These are phyloP conservation scores for Leishmania tropica DNA, from an alignment of 208 protist species.

Conservation along the genomic window DNA sequence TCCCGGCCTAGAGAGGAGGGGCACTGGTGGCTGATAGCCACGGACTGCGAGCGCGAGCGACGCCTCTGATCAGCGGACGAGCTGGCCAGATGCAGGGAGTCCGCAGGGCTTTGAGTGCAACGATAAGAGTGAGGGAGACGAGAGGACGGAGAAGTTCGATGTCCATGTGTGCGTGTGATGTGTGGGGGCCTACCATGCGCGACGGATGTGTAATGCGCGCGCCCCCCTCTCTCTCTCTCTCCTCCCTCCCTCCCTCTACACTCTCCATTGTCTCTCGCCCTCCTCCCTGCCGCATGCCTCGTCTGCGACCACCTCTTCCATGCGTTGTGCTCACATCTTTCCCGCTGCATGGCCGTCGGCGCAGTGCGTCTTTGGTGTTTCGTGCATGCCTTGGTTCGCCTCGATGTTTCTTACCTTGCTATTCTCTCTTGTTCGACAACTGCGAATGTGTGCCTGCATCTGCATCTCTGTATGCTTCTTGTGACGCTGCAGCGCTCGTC, in stretches of 20 bases:
- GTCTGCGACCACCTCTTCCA: neutral
- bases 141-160: neutral
- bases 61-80: slow-evolving; percentile 8
- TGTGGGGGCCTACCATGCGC: too few relatives aligned
- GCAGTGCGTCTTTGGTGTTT: neutral
- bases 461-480: too few relatives aligned
- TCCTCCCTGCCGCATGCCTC: neutral
- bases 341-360: too few relatives aligned
- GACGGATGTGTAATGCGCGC: neutral
- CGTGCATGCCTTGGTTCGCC: too few relatives aligned
- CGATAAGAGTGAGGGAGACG: neutral
- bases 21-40: neutral
- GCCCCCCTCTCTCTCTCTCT: neutral
- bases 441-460: too few relatives aligned
- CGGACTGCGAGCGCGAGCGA: slow-evolving; percentile 12
- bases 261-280: too few relatives aligned
- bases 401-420: neutral
- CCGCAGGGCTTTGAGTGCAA: neutral
- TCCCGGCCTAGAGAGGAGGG: neutral
- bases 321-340: neutral
- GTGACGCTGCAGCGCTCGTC: too few relatives aligned
- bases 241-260: too few relatives aligned
- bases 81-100: slow-evolving; percentile 12
- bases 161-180: neutral
- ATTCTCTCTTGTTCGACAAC: too few relatives aligned